A percentile compares a stretch with the other conserved stretches of the same genome.
Conservation (phyloP, 2,329 filamentous ascomycete genomes). For the Macrophomina pseudophaseolina region DNA sequence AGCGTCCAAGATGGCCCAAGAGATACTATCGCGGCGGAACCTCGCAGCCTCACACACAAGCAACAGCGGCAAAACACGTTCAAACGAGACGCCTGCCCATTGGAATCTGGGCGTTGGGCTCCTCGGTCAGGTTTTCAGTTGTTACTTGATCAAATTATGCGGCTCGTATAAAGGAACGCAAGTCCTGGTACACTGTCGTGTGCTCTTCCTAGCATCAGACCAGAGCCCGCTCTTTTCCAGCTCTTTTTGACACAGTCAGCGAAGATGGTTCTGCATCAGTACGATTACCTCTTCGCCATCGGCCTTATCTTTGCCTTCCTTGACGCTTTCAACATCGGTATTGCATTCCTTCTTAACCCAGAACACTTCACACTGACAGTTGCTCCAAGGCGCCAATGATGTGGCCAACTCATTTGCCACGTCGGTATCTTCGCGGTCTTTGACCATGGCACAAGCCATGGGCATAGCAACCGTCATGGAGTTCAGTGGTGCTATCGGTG, state of each 20-base stretch:
- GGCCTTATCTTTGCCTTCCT: conserved; percentile 69
- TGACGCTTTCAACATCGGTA: conserved; percentile 70
- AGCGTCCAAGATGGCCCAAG: conserved; percentile 2
- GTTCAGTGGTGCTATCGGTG: conserved; percentile 51
- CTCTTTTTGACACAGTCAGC: neutral
- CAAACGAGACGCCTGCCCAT: neutral
- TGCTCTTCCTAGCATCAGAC: neutral
- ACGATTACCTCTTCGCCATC: conserved; percentile 68
- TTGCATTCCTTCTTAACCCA: neutral
- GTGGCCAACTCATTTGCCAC: conserved; percentile 57
- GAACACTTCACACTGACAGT: conserved; percentile 9
- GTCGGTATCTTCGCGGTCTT: conserved; percentile 53
- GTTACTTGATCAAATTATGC: neutral
- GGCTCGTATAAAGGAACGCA: conserved; percentile 4
- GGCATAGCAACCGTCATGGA: conserved; percentile 51
- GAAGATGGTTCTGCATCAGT: conserved; percentile 55
- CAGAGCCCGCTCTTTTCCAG: neutral
- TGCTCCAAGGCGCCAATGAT: conserved; percentile 54
- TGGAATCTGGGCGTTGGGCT: neutral
- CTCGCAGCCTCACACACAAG: neutral
- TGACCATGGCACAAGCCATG: conserved; percentile 56
- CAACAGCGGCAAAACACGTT: conserved; percentile 6
- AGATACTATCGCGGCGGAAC: neutral
- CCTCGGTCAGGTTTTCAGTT: neutral
- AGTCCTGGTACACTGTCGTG: neutral